These are phyloP conservation scores for Aspergillus sp. DNA, from an alignment of 2,329 filamentous ascomycete species.

Conservation along the genomic window DNA sequence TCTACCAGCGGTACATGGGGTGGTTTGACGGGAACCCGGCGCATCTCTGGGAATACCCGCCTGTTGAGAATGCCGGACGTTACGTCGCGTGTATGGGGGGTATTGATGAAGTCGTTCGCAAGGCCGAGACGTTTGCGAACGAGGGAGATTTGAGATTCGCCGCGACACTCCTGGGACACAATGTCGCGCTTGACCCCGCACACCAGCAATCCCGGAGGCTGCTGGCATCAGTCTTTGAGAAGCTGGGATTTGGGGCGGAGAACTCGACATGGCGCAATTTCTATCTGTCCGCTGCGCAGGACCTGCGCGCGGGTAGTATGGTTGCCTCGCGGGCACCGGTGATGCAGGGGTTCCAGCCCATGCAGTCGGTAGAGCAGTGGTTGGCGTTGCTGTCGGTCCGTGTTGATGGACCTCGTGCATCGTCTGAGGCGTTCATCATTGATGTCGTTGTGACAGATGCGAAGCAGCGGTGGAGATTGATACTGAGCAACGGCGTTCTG, in stretches of 20 bases:
- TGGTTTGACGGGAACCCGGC: slow-evolving; percentile 35
- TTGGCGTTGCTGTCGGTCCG: slow-evolving; percentile 16
- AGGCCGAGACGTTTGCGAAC: slow-evolving; percentile 26
- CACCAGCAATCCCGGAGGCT: slow-evolving; percentile 11
- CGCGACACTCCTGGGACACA: slow-evolving; percentile 37
- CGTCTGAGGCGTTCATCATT: slow-evolving; percentile 9
- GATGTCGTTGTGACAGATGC: slow-evolving; percentile 15
- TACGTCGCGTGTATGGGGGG: slow-evolving; percentile 41
- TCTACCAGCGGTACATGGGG: slow-evolving; percentile 34
- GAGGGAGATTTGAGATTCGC: slow-evolving; percentile 39
- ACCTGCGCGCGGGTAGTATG: slow-evolving; percentile 14
- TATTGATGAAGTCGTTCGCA: slow-evolving; percentile 25
- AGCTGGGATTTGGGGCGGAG: slow-evolving; percentile 37
- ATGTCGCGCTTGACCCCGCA: slow-evolving; percentile 24
- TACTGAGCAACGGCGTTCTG: slow-evolving; percentile 20
- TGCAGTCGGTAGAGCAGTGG: slow-evolving; percentile 17
- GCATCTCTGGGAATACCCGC: slow-evolving; percentile 37
- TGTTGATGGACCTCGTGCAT: slow-evolving; percentile 14
- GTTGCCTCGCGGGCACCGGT: background rate
- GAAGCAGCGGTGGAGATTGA: slow-evolving; percentile 16
- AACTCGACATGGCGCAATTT: slow-evolving; percentile 45
- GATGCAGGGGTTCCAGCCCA: slow-evolving; percentile 7
- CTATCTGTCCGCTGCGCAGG: slow-evolving; percentile 33
- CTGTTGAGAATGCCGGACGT: slow-evolving; percentile 29
- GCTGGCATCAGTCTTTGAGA: slow-evolving; percentile 31